Evolutionary conservation across 768 basidiomycete genomes (phyloP).

Genomic region (Leccinum subgranulosum): DNA sequence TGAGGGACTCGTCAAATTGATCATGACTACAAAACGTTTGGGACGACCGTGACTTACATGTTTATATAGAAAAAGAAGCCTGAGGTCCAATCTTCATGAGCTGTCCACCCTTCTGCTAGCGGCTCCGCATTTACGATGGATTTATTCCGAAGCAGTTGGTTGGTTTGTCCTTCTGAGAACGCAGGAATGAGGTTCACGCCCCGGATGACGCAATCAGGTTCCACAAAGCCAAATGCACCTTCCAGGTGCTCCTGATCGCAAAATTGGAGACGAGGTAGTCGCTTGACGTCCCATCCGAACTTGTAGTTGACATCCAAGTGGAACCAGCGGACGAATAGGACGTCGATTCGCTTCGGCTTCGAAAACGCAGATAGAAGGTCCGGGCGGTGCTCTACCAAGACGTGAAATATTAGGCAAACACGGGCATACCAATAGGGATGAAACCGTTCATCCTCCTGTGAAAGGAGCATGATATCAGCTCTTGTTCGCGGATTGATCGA

Average conservation of each 20-base stretch:
- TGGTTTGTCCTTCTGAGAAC: too few relatives aligned
- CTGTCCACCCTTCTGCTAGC: too few relatives aligned
- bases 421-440: conserved; percentile 40
- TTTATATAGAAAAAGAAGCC: too few relatives aligned
- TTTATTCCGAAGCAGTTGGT: too few relatives aligned
- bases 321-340: background rate
- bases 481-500: background rate
- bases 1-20: too few relatives aligned
- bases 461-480: conserved; percentile 1
- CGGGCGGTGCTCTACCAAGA: background rate
- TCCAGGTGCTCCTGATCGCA: conserved; percentile 23
- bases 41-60: too few relatives aligned
- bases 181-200: too few relatives aligned
- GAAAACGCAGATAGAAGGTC: too few relatives aligned
- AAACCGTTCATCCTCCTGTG: conserved; percentile 14
- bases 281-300: background rate
- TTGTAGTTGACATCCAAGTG: background rate
- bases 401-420: conserved; percentile 16
- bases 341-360: background rate
- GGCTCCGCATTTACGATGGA: too few relatives aligned
- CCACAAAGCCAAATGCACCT: conserved; percentile 43
- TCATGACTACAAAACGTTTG: too few relatives aligned
- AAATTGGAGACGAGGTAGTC: conserved; percentile 39
- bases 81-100: too few relatives aligned
- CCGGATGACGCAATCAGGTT: conserved; percentile 9